phyloP scores from a whole-genome alignment of 352 stramenopile species.

The Phytophthora foliorum region DNA sequence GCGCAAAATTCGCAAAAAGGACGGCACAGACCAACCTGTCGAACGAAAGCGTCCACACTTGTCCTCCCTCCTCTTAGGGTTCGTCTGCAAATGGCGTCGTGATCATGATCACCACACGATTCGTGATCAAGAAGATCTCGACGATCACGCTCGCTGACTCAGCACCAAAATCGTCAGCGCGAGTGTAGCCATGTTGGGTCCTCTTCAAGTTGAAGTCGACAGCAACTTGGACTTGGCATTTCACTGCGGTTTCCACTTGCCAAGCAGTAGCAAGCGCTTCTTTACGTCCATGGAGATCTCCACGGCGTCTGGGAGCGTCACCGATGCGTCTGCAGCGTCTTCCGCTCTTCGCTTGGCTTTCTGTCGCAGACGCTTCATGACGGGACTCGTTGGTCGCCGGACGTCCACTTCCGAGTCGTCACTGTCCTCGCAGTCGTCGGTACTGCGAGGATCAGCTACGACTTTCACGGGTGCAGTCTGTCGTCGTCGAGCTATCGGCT shows the following conservation, averaged over 20 bases:
- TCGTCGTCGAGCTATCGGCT: constrained; percentile 16
- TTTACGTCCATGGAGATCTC: constrained; percentile 67
- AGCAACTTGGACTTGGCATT: constrained; percentile 7
- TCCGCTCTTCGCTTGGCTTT: constrained; percentile 16
- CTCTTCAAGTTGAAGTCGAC: constrained; percentile 34
- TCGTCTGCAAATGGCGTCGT: too few species aligned
- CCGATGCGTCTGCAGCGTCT: not conserved
- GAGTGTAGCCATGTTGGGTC: constrained; percentile 17
- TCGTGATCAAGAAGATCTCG: too few species aligned
- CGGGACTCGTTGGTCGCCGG: constrained; percentile 59
- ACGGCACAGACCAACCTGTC: not conserved
- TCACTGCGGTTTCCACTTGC: constrained; percentile 45
- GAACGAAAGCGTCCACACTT: too few species aligned
- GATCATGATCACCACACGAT: constrained; percentile 72
- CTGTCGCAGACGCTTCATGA: constrained; percentile 59
- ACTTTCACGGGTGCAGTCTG: not conserved
- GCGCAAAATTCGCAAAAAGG: not conserved
- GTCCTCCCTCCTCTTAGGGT: too few species aligned
- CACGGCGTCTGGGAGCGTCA: constrained; percentile 51
- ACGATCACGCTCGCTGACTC: not conserved
- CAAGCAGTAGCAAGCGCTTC: constrained; percentile 63
- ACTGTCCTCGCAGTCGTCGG: not conserved
- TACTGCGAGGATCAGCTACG: not conserved
- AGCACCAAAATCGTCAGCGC: too few species aligned
- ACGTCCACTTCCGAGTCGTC: constrained; percentile 29